Percentiles rank a stretch among this genome's conserved stretches.
These are phyloP conservation scores for Baudoinia panamericana DNA, from an alignment of 495 filamentous ascomycete species.

Conservation along the genomic window DNA sequence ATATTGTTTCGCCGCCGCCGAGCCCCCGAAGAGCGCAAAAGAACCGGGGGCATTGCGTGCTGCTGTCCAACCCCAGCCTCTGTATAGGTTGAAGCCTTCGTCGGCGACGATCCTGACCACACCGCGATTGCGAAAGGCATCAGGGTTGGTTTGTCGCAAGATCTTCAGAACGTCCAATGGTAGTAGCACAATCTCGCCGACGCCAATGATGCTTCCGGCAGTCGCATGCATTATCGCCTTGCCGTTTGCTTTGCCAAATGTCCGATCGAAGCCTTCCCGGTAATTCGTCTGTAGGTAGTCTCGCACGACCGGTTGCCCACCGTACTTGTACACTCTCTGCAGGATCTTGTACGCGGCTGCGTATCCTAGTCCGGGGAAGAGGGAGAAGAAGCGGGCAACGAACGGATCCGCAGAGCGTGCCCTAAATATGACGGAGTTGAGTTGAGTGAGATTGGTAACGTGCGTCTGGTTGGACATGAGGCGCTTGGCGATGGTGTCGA, in stretches of 20 bases:
- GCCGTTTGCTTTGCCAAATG: constrained; percentile 90
- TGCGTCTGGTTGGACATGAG: constrained; percentile 95
- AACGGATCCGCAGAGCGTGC: constrained; percentile 67
- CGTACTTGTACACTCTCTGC: constrained; percentile 97
- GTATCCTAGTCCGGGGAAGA: constrained; percentile 95
- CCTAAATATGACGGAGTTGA: constrained; percentile 90
- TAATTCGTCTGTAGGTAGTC: constrained; percentile 80
- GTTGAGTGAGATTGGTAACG: constrained; percentile 45
- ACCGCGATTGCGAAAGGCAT: constrained; percentile 90
- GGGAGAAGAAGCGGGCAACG: constrained; percentile 72
- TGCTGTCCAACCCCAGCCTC: constrained; percentile 95
- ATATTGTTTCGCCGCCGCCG: constrained; percentile 96
- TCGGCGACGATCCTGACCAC: constrained; percentile 79
- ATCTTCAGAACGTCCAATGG: constrained; percentile 98
- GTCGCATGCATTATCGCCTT: constrained; percentile 98
- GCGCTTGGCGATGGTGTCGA: constrained; percentile 96
- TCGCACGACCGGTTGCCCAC: constrained; percentile 87
- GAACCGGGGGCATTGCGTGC: constrained; percentile 93
- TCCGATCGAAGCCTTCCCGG: constrained; percentile 65
- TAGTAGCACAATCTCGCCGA: constrained; percentile 90
- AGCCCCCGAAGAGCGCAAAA: constrained; percentile 97
- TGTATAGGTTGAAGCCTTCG: constrained; percentile 91
- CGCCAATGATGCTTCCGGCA: constrained; percentile 87
- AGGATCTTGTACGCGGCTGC: constrained; percentile 96
- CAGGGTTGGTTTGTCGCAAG: constrained; percentile 98